Base-by-base conservation (phyloP, 2,329 filamentous ascomycete genomes). In the Colletotrichum abscissum region DNA sequence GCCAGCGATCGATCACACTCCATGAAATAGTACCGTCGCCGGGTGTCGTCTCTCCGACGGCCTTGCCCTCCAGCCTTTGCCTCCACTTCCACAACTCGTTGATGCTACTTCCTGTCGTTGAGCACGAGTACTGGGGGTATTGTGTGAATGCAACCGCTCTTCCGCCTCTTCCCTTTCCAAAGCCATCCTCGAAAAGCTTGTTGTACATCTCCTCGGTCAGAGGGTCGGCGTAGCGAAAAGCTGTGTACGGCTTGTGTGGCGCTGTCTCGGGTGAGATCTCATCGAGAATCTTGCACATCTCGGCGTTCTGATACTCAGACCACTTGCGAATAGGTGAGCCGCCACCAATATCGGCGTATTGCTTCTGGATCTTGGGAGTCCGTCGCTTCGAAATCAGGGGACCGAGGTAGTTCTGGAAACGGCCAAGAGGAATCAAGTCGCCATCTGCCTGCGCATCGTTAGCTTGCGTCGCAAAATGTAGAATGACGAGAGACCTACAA, bases 21-120 rank as follows among this genome's bases (percentile, higher is more conserved):
- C 97, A 99, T 71, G 92, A 89, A 76, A 99, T 98, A 2, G 92
- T 87, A 14, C 95, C 95, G 49, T 90, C 86, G 0, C 86, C 83
- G 30, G 89, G 86, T 9, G 80, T 82, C 38, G 86, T 86, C 54
- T 85, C 86, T 56, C 86, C 85, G 3, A 84, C 88, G 56, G 88
- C 86, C 82, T 94, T 95, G 52, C 94, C 94, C 82, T 98, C 95
- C 66, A 99, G 85, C 75, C 95, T 88, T 79, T 95, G 93, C 75
- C 95, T 90, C 95, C 95, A 98, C 85, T 97, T 98, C 97, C 97
- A 99, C 46, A 99, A 85, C 85, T 99, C 97, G 79, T 99, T 99
- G 70, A 99, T 85, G 75, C 95, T 98, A 82, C 95, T 98, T 26
- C 97, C 97, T 0, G 97, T 99, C 1, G 97, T 99, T 24, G 95